Percentiles rank a stretch among this genome's conserved stretches.
Conservation (phyloP, 371 early-diverging fungal genomes). For the Dinochytrium kinnereticum region DNA sequence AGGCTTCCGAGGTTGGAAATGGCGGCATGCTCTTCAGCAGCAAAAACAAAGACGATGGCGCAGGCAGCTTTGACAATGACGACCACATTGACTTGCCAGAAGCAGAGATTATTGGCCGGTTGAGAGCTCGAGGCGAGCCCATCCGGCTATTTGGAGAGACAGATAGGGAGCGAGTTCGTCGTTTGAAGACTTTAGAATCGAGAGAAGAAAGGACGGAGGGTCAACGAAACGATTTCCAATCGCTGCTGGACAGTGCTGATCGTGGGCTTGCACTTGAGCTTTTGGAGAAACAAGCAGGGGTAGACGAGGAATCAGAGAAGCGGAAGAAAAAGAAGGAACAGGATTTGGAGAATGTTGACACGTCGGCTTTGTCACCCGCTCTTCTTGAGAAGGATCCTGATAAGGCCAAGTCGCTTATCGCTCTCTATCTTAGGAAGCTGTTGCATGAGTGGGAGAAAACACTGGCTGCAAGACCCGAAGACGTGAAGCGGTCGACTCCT, state of each 20-base stretch:
- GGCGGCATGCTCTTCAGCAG: conserved; percentile 2
- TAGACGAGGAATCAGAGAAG: conserved; percentile 36
- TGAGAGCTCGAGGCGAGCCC: conserved; percentile 89
- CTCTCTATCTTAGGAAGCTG: conserved; percentile 79
- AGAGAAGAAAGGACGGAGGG: conserved; percentile 79
- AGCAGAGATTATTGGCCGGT: conserved; percentile 81
- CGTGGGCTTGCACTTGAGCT: conserved; percentile 79
- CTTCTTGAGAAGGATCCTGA: conserved; percentile 80
- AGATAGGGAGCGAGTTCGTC: conserved; percentile 77
- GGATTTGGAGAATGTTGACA: conserved; percentile 55
- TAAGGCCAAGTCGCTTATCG: conserved; percentile 72
- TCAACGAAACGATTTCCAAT: conserved; percentile 90
- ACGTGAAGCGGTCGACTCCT: conserved; percentile 71
- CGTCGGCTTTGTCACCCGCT: conserved; percentile 61
- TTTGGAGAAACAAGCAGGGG: conserved; percentile 47
- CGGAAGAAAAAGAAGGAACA: conserved; percentile 30
- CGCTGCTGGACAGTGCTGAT: conserved; percentile 83
- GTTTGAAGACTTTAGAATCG: conserved; percentile 84
- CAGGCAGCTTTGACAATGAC: conserved; percentile 20
- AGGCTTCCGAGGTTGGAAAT: neutral
- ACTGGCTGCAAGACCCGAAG: conserved; percentile 78
- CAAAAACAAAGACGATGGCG: conserved; percentile 11
- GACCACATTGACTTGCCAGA: conserved; percentile 65
- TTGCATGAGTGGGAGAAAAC: conserved; percentile 88
- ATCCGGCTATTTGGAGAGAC: conserved; percentile 94